Percentiles rank a stretch among this genome's conserved stretches.
phyloP scores from a whole-genome alignment of 129 eudicot species.

The Rutidosis leptorrhynchoides region DNA sequence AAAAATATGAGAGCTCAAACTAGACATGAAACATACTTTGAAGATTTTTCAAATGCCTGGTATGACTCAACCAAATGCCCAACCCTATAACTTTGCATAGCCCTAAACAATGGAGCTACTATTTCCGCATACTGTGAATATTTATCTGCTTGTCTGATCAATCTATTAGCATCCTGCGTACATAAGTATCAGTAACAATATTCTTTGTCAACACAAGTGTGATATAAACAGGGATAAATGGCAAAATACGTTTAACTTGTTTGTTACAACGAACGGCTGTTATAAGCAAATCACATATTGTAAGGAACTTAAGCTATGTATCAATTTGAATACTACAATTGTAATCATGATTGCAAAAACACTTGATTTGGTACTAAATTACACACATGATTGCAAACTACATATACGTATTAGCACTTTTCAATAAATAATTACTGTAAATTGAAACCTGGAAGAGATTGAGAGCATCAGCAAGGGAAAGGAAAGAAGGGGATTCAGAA shows the following conservation, averaged over 20 bases:
- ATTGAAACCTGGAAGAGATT: constrained; percentile 62
- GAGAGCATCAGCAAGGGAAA: constrained; percentile 86
- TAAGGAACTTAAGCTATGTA: not conserved
- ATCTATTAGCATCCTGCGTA: constrained; percentile 66
- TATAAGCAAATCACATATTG: not conserved
- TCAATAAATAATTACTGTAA: not conserved
- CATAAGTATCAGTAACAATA: constrained; percentile 16
- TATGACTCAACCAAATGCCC: constrained; percentile 72
- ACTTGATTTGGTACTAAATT: not conserved
- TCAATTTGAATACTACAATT: not conserved
- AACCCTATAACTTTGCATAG: constrained; percentile 73
- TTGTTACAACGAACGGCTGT: not conserved
- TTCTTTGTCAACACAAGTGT: constrained; percentile 5
- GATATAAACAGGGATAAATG: constrained; percentile 1
- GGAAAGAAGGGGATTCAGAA: constrained; percentile 57
- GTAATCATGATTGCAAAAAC: not conserved
- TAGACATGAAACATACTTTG: constrained; percentile 51
- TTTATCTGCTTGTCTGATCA: constrained; percentile 64
- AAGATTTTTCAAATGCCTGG: constrained; percentile 81
- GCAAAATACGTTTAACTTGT: not conserved
- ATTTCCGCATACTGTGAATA: constrained; percentile 71
- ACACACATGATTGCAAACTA: not conserved
- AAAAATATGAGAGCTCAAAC: constrained; percentile 6
- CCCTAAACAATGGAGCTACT: constrained; percentile 62
- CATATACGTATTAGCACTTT: not conserved